Base-by-base conservation (phyloP, 345 rosid genomes). In the Durio zibethinus region DNA sequence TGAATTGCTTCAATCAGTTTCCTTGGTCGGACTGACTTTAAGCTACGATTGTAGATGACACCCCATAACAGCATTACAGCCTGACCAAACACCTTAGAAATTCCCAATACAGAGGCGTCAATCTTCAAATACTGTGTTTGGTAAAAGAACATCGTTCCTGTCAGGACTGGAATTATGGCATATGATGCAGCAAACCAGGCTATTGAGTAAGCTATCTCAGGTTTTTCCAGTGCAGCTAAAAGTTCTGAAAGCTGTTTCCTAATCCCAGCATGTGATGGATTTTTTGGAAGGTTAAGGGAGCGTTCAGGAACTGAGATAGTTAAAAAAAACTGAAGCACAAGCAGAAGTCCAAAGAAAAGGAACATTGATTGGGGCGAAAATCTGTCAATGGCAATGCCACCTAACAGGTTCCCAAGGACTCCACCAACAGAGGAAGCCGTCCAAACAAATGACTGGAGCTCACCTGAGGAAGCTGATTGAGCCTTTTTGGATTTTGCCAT, bases 111-210 rank as follows among this genome's bases (percentile, higher is more conserved):
- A 0, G 94, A 88, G 23, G 94, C 86, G 21, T 85, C 82, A 3
- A 92, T 88, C 47, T 89, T 84, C 70, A 92, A 73, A 78, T 84
- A 21, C 68, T 91, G 86, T 7, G 97, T 93, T 82, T 93, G 97
- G 89, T 96, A 93, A 80, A 90, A 96, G 88, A 93, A 95, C 97
- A 93, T 91, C 61, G 98, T 95, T 74, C 98, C 98, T 15, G 97
- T 86, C 10, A 93, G 79, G n/a, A 83, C 86, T 21, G 98, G 99
- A 78, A 91, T 85, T 54, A 89, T 25, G 2, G 97, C 93, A 43
- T 84, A 89, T 2, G 99, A 95, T 72, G 89, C 87, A 3, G 94
- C 90, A 76, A 95, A 76, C 98, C 98, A 95, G 4, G 86, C 77
- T 42, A 95, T 81, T 10, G 98, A 84, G 77, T 80, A 78, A 3